Evolutionary conservation across 1,284 basidiomycete species (phyloP).

Genomic region (Pseudozyma hubeiensis): DNA sequence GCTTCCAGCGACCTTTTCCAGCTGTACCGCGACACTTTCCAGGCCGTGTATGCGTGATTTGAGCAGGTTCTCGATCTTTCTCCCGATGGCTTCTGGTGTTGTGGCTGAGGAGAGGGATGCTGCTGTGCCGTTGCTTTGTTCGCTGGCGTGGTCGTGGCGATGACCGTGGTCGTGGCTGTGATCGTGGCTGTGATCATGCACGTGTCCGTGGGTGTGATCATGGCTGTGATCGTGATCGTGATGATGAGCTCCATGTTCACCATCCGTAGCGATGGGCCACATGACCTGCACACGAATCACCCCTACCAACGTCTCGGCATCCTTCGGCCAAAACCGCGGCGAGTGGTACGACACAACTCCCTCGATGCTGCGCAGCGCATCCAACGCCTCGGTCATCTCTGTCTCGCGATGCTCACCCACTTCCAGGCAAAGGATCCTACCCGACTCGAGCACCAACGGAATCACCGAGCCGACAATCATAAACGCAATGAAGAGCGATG

Average conservation of each 20-base stretch:
- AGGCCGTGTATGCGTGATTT: slow-evolving; percentile 52
- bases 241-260: slow-evolving; percentile 12
- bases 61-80: slow-evolving; percentile 52
- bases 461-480: slow-evolving; percentile 95
- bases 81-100: slow-evolving; percentile 49
- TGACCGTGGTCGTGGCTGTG: slow-evolving; percentile 73
- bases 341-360: slow-evolving; percentile 83
- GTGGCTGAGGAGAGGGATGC: neutral
- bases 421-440: slow-evolving; percentile 87
- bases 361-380: slow-evolving; percentile 77
- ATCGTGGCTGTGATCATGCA: slow-evolving; percentile 72
- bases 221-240: slow-evolving; percentile 3
- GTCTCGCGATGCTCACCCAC: slow-evolving; percentile 77
- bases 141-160: slow-evolving; percentile 59
- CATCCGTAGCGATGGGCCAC: slow-evolving; percentile 72
- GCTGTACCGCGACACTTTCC: slow-evolving; percentile 58
- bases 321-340: slow-evolving; percentile 96
- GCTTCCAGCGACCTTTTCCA: slow-evolving; percentile 28
- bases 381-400: slow-evolving; percentile 78
- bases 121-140: slow-evolving; percentile 1
- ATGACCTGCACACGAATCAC: slow-evolving; percentile 74
- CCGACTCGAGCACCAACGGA: slow-evolving; percentile 93
- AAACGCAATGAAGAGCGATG: slow-evolving; percentile 93
- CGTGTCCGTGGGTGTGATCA: slow-evolving; percentile 8
- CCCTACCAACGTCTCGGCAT: slow-evolving; percentile 84